Percentiles rank a stretch among this genome's conserved stretches.
Conservation (phyloP, 108 stramenopile species). For the Skeletonema marinoi region DNA sequence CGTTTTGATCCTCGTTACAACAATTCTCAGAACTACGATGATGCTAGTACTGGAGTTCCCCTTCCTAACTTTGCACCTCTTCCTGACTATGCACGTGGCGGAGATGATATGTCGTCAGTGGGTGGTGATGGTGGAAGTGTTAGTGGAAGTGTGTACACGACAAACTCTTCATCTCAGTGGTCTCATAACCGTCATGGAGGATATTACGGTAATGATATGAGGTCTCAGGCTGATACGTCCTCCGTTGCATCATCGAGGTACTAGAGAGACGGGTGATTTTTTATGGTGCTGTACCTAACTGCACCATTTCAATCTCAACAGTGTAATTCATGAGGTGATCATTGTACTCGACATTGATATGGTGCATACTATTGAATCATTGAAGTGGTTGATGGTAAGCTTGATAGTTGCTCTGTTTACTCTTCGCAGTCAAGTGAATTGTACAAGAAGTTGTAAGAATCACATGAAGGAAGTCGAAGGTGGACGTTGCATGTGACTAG, state of each 20-base stretch:
- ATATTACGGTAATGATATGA: slow-evolving; percentile 41
- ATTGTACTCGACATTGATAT: neutral
- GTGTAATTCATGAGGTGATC: neutral
- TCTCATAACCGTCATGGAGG: slow-evolving; percentile 36
- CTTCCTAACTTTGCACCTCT: slow-evolving; percentile 88
- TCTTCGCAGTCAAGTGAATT: neutral
- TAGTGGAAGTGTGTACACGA: slow-evolving; percentile 48
- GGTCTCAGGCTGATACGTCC: slow-evolving; percentile 48
- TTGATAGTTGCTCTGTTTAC: neutral
- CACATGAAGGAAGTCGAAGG: slow-evolving; percentile 1
- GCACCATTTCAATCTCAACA: slow-evolving; percentile 6
- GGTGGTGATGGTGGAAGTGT: slow-evolving; percentile 75
- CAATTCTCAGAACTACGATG: slow-evolving; percentile 39
- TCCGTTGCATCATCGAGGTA: slow-evolving; percentile 37
- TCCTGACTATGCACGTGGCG: slow-evolving; percentile 65
- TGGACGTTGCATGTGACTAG: neutral
- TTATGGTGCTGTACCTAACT: neutral
- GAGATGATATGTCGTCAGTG: slow-evolving; percentile 80
- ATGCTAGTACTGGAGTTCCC: slow-evolving; percentile 58
- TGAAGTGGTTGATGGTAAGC: neutral
- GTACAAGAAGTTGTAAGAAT: neutral
- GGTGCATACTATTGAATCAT: neutral
- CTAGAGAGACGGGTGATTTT: neutral
- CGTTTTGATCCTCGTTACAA: slow-evolving; percentile 87
- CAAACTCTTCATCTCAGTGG: slow-evolving; percentile 37